These are phyloP conservation scores for Purpureocillium lavendulum DNA, from an alignment of 2,329 filamentous ascomycete genomes.

Conservation along the genomic window DNA sequence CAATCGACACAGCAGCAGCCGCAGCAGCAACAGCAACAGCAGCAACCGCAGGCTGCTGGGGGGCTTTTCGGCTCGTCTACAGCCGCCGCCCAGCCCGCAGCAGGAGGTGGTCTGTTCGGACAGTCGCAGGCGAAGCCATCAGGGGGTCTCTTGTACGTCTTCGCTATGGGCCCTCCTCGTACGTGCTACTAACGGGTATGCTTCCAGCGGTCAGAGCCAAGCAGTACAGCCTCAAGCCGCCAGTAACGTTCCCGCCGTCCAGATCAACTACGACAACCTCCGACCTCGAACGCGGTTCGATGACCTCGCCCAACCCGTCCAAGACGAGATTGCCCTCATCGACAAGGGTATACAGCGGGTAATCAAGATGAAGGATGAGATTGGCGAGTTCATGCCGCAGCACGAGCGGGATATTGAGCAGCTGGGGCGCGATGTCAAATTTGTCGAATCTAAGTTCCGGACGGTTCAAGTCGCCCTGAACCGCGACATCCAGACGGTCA, in stretches of 20 bases:
- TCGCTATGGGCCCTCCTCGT: not conserved
- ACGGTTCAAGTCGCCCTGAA: constrained; percentile 35
- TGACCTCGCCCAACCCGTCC: constrained; percentile 75
- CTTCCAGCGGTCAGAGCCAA: constrained; percentile 19
- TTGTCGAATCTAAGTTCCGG: constrained; percentile 40
- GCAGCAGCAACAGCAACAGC: constrained; percentile 9
- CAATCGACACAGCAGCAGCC: constrained; percentile 7
- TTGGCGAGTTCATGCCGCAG: constrained; percentile 57
- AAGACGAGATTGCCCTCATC: constrained; percentile 67
- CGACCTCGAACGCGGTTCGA: constrained; percentile 86
- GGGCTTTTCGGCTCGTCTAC: constrained; percentile 20
- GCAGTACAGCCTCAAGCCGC: constrained; percentile 23
- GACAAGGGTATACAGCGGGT: constrained; percentile 76
- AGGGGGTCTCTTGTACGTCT: constrained; percentile 22
- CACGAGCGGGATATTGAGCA: constrained; percentile 41
- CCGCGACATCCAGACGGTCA: constrained; percentile 54
- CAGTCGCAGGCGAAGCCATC: constrained; percentile 25
- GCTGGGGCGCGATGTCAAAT: constrained; percentile 37
- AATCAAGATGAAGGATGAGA: constrained; percentile 68
- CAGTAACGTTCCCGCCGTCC: constrained; percentile 59
- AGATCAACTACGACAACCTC: constrained; percentile 70
- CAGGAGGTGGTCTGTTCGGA: constrained; percentile 19
- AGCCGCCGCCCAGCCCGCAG: constrained; percentile 10
- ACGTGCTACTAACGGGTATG: constrained; percentile 8
- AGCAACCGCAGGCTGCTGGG: constrained; percentile 13